phyloP scores from a whole-genome alignment of 208 protist genomes.

The Sergeia podlipaevii region DNA sequence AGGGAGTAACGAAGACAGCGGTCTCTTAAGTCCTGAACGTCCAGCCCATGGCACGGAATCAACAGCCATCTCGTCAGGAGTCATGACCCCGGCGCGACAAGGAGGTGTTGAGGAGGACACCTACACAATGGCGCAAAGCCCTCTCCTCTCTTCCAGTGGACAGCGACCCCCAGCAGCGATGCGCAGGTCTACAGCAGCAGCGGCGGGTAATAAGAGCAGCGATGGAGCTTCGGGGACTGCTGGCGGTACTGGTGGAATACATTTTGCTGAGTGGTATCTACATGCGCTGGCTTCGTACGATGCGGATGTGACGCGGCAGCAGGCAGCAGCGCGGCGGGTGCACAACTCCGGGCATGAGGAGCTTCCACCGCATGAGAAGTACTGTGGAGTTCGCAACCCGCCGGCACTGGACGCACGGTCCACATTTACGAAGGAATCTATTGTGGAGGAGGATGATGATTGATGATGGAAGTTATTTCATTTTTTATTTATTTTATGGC shows the following conservation, averaged over 20 bases:
- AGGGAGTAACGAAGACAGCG: too few relatives aligned
- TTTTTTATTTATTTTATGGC: conserved; percentile 9
- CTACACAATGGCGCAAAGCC: too few relatives aligned
- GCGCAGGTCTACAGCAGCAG: background rate
- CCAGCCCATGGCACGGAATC: background rate
- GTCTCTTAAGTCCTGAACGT: background rate
- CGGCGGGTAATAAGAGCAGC: conserved; percentile 9
- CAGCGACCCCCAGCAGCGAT: background rate
- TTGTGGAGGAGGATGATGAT: conserved; percentile 88
- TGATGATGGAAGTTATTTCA: conserved; percentile 13
- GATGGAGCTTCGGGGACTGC: background rate
- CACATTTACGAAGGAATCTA: conserved; percentile 83
- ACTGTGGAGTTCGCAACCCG: conserved; percentile 66
- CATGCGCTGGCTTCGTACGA: conserved; percentile 17
- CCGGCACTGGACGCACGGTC: conserved; percentile 68
- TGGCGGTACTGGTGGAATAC: conserved; percentile 9
- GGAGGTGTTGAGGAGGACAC: background rate
- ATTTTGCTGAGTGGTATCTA: conserved; percentile 64
- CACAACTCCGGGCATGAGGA: conserved; percentile 3
- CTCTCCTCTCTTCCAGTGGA: background rate
- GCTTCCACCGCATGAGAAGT: conserved; percentile 63
- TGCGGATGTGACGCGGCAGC: conserved; percentile 1
- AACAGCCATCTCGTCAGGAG: too few relatives aligned
- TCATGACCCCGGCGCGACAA: too few relatives aligned
- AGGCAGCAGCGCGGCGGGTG: conserved; percentile 2